Evolutionary conservation across 129 eudicot genomes (phyloP), one percentile per base, ranked within the genome.

Genomic region (Centrapalus pauciflorus): DNA sequence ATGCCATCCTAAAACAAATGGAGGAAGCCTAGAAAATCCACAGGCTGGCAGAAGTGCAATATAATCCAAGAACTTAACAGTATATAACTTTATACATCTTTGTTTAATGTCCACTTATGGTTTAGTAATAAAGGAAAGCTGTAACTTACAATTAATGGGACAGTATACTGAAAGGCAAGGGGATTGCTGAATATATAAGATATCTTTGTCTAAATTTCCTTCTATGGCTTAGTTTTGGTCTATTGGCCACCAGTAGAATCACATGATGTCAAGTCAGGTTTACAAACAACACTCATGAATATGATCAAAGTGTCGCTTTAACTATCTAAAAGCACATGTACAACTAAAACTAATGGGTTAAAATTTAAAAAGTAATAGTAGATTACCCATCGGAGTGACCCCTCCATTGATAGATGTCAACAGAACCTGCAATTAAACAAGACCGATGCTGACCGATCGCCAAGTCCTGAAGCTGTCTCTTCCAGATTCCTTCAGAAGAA

Each of bases 391-490:
- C 79, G 11, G 79, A 63, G 71, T 93, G 96, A 62, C 78, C 90
- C 80, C 75, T 86, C 96, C 96, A 93, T 52, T 88, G 96, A 70
- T 77, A 80, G 5, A 88, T 71, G 64, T 76, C 78, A 71, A 71
- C 62, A 34, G 78, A 56, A 29, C 92, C 98, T 69, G 84, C 38
- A 41, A 81, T 80, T 35, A 93, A 70, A 27, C 83, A 37, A 20
- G 77, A 71, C 70, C 84, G 82, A 24, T 93, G 96, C 10, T 67
- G 85, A 26, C 77, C 69, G 77, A 83, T 75, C 14, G 96, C 98
- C 0, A 88, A 62, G 75, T 79, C 83, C 65, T 76, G 75, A 70
- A 89, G 26, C 24, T 60, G 82, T 16, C 76, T 70, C 63, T 67
- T 85, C 70, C 89, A 62, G n/a, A 67, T 46, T 51, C 79, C 76